Base-by-base conservation (phyloP, 1,284 basidiomycete species). In the Anthracocystis walkeri region DNA sequence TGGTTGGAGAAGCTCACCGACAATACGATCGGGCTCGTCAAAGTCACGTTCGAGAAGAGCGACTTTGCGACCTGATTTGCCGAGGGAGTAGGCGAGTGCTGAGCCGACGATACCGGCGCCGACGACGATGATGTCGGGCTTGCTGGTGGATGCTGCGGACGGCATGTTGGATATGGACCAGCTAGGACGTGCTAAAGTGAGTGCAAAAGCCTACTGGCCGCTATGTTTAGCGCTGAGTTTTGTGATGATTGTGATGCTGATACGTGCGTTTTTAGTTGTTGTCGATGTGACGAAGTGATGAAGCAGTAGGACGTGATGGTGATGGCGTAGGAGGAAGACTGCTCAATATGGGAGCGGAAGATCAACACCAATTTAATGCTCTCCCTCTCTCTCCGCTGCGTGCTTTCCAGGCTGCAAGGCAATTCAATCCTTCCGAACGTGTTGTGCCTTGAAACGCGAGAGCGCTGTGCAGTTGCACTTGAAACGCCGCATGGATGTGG, bases 1-100 rank as follows among this genome's bases (percentile, higher is more conserved):
- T 0, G 97, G 97, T 83, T 99, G 96, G 21, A 99, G 88, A 1
- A 99, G 90, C 86, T 99, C 97, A 40, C 97, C 96, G 41, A 99
- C 96, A 79, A 99, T 98, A 25, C 96, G 90, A 88, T 98, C 94
- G 0, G 97, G 96, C 85, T 95, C 92, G 0, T 91, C 88, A 12
- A 98, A 89, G 42, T 96, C 96, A 52, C 50, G 95, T 68, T 85
- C 84, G 38, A 85, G 58, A 2, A 85, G 64, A 10, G 80, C 78
- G 7, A 85, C 81, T 90, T 86, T 97, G 38, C 83, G 81, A 11
- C 83, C 83, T 0, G 82, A 77, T 49, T 79, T 78, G 31, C 59
- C 83, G n/a, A 85, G 82, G 0, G 79, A 69, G 44, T 74, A 80
- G 20, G 83, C 79, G 8, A 84, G 71, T 10, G 82, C 73, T 7